Conservation (phyloP, 257 asterid genomes). For the Solanum bulbocastanum region DNA sequence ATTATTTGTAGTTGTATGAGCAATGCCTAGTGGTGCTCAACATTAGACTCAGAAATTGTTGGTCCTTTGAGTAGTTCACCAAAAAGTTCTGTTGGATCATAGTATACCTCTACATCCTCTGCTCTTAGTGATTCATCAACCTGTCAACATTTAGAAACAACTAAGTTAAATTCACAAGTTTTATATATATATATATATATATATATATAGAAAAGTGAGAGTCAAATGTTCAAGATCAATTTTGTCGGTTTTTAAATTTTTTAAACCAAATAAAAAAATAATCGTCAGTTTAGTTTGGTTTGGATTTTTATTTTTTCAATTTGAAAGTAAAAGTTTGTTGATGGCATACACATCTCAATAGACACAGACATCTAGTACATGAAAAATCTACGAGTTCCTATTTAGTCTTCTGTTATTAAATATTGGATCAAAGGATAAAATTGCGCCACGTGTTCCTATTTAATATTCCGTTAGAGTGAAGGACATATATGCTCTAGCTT, state of each 20-base stretch:
- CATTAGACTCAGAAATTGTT: background rate
- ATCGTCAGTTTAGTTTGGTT: too few species aligned
- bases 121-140: constrained; percentile 73
- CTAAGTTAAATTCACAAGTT: background rate
- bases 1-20: constrained; percentile 28
- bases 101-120: constrained; percentile 77
- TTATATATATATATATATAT: too few species aligned
- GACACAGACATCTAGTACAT: background rate
- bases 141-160: constrained; percentile 10
- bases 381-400: rapidly evolving
- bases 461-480: background rate
- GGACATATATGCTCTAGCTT: background rate
- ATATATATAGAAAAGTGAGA: too few species aligned
- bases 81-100: constrained; percentile 73
- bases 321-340: background rate
- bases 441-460: rapidly evolving
- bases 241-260: too few species aligned
- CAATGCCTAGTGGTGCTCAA: constrained; percentile 18
- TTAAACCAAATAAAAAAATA: too few species aligned
- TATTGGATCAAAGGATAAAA: too few species aligned
- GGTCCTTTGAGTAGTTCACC: constrained; percentile 43
- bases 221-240: background rate
- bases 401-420: too few species aligned
- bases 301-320: too few species aligned
- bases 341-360: background rate